Evolutionary conservation across 2,329 filamentous ascomycete genomes (phyloP).

Genomic region (Diaporthe capsici): DNA sequence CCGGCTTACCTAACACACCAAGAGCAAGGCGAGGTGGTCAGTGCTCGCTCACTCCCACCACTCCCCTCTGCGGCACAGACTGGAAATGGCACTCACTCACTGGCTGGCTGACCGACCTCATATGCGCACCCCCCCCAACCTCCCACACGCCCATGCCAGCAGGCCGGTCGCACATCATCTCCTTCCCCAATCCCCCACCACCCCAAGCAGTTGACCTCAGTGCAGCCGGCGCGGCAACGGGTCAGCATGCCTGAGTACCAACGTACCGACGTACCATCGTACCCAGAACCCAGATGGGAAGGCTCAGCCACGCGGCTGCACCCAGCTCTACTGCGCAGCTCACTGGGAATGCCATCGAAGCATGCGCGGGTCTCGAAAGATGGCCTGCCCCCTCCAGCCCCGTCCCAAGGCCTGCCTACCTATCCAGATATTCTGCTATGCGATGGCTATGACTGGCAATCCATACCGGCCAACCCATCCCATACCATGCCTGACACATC

Average conservation of each 20-base stretch:
- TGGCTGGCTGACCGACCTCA: not conserved
- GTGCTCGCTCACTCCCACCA: not conserved
- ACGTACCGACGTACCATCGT: constrained; percentile 13
- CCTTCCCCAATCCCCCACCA: not conserved
- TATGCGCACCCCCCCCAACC: not conserved
- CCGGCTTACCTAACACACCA: constrained; percentile 23
- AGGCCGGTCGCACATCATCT: not conserved
- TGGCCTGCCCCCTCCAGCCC: constrained; percentile 37
- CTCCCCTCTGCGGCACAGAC: not conserved
- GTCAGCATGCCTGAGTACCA: constrained; percentile 2
- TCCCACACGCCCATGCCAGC: not conserved
- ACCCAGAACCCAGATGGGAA: constrained; percentile 2
- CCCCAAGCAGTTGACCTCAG: constrained; percentile 3
- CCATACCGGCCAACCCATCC: not conserved
- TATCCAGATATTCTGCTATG: constrained; percentile 10
- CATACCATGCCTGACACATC: not conserved
- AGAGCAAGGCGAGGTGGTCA: not conserved
- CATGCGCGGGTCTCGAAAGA: constrained; percentile 32
- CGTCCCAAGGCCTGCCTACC: constrained; percentile 24
- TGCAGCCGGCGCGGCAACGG: not conserved
- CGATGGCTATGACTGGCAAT: constrained; percentile 12
- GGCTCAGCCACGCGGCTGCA: constrained; percentile 30
- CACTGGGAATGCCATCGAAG: constrained; percentile 19
- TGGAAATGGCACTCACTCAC: not conserved
- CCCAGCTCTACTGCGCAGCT: constrained; percentile 14